These are phyloP conservation scores for Moricandia arvensis DNA, from an alignment of 345 rosid species.

Conservation along the genomic window DNA sequence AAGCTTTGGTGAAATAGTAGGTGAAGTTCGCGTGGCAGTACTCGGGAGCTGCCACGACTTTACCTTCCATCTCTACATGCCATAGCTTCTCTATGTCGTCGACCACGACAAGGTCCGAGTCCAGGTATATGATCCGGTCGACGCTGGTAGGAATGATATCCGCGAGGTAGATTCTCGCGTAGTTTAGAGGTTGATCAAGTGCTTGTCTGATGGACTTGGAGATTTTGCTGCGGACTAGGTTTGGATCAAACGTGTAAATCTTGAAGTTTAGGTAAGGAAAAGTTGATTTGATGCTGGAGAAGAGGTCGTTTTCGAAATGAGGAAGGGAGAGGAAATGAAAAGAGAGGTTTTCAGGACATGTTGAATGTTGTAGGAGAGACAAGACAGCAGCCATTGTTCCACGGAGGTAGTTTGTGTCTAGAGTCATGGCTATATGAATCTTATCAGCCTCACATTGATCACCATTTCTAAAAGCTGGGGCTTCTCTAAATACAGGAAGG, in stretches of 20 bases:
- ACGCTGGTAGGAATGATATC: conserved; percentile 51
- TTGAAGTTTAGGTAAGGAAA: conserved; percentile 59
- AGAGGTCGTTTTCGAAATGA: conserved; percentile 44
- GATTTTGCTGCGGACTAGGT: conserved; percentile 54
- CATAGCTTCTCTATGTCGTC: conserved; percentile 58
- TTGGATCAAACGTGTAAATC: conserved; percentile 52
- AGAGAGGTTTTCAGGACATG: conserved; percentile 58
- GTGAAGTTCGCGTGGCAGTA: conserved; percentile 66
- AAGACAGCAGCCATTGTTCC: conserved; percentile 73
- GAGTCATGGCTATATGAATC: conserved; percentile 64
- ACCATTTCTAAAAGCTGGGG: conserved; percentile 56
- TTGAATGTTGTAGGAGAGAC: conserved; percentile 57
- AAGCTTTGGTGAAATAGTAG: conserved; percentile 47
- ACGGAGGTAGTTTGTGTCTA: conserved; percentile 64
- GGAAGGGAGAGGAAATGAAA: conserved; percentile 62
- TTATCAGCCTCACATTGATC: conserved; percentile 41
- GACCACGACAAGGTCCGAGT: conserved; percentile 64
- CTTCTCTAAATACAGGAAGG: conserved; percentile 53
- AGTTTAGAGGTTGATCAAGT: conserved; percentile 61
- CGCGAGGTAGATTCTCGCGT: conserved; percentile 63
- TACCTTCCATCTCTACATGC: conserved; percentile 51
- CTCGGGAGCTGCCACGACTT: conserved; percentile 64
- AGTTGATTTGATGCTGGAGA: conserved; percentile 48
- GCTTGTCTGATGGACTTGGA: conserved; percentile 62
- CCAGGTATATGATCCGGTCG: conserved; percentile 51